phyloP scores from a whole-genome alignment of 805 yeast genomes.

The Wickerhamiella hasegawae region DNA sequence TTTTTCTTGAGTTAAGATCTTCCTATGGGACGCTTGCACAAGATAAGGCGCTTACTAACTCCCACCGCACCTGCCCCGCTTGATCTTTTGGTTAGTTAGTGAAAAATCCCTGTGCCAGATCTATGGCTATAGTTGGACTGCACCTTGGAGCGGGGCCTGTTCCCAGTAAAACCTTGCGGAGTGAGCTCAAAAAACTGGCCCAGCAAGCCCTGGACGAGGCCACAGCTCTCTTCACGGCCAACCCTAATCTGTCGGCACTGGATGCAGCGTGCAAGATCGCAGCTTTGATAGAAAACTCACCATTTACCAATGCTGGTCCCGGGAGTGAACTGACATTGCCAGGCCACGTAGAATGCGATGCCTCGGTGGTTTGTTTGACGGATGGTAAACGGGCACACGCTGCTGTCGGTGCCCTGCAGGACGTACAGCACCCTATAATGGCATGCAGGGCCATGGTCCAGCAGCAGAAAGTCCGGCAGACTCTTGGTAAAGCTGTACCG shows the following conservation, averaged over 20 bases:
- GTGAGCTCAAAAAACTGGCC: not conserved
- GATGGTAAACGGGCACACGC: constrained; percentile 11
- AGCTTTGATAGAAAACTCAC: constrained; percentile 21
- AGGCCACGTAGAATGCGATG: constrained; percentile 27
- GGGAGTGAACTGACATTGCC: constrained; percentile 24
- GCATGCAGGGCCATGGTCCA: constrained; percentile 14
- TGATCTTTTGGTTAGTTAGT: no score
- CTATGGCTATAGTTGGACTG: constrained; percentile 4
- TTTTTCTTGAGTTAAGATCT: not conserved
- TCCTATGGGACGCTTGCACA: not conserved
- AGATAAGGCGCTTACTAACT: not conserved
- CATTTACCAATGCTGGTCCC: constrained; percentile 25
- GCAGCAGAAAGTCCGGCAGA: constrained; percentile 3
- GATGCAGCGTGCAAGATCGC: constrained; percentile 2
- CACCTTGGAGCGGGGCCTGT: constrained; percentile 1
- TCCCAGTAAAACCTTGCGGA: not conserved
- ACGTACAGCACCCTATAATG: constrained; percentile 18
- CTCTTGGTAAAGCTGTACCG: constrained; percentile 13
- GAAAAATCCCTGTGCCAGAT: no score
- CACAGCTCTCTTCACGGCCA: not conserved
- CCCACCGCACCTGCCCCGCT: not conserved
- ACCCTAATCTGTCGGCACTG: not conserved
- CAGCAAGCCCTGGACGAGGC: not conserved
- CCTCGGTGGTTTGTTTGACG: constrained; percentile 18
- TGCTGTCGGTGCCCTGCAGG: constrained; percentile 21